Base-by-base conservation (phyloP, 2,329 filamentous ascomycete species). In the Exophiala bonariae region DNA sequence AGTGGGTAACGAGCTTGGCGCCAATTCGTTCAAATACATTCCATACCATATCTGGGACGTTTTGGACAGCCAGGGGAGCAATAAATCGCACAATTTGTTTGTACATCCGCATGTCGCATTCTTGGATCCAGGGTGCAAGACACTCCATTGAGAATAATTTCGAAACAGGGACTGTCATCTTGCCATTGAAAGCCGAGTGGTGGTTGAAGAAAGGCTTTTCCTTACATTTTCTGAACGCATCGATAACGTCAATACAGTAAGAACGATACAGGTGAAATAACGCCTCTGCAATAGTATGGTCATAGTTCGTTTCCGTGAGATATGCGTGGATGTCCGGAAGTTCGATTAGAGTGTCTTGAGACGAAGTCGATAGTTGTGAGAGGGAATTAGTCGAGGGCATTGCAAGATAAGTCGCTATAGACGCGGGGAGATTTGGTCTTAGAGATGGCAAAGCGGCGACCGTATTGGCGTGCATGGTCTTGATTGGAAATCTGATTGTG, bases 201-300 rank as follows among this genome's bases (percentile, higher is more conserved):
- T 96, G 80, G 57, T 95, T 89, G 65, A 96, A 95, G 66, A 99
- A 95, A 5, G 90, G 92, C 71, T 96, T 95, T 67, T 96, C 89
- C 63, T 93, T 95, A 76, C 92, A 96, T 66, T 89, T 97, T 22
- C 93, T 87, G 52, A 99, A 90, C 59, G 89, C 92, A 68, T 99
- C 93, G 23, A 99, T 87, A 4, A 99, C 79, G 1, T 91, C 96
- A 11, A 93, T 96, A 66, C 91, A 96, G 64, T 97, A 92, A 2
- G 92, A 93, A 40, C 90, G 83, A 64, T 99, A 99, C 18, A 97
- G 77, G 3, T 92, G 91, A 30, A 83, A 82, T 17, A 99, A 75
- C 3, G 90, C 91, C 60, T 87, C 87, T 19, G 90, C 91, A 6
- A 90, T 86, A 62, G 97, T 92, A 1, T 80, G 75, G 65, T 99